phyloP scores from a whole-genome alignment of 108 stramenopile species.

The Cyclostephanos tholiformis region DNA sequence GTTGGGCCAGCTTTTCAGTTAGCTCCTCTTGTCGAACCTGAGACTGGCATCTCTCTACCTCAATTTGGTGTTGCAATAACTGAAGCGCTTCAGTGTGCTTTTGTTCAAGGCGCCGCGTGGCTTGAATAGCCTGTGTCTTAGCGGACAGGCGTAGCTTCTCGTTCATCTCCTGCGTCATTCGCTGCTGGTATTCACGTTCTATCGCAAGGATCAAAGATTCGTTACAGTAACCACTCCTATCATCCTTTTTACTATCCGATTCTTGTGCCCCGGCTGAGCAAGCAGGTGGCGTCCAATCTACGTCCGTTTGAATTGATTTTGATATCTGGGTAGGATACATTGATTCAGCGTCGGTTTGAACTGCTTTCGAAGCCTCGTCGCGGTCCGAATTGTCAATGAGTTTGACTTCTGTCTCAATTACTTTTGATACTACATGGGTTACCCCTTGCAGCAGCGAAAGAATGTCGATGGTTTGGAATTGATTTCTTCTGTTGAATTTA shows the following conservation, averaged over 20 bases:
- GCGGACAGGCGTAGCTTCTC: constrained; percentile 39
- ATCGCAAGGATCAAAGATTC: constrained; percentile 33
- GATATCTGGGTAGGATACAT: background rate
- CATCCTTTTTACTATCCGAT: background rate
- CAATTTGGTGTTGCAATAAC: constrained; percentile 28
- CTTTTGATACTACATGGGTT: background rate
- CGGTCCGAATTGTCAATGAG: background rate
- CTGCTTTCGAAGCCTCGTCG: background rate
- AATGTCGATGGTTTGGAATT: background rate
- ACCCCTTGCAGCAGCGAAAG: constrained; percentile 8
- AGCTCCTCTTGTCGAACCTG: constrained; percentile 17
- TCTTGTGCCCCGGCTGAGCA: background rate
- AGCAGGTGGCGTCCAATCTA: background rate
- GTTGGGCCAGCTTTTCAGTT: constrained; percentile 10
- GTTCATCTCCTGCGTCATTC: constrained; percentile 41
- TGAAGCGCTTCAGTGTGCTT: constrained; percentile 29
- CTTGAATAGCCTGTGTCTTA: constrained; percentile 44
- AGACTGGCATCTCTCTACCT: constrained; percentile 10
- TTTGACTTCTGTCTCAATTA: background rate
- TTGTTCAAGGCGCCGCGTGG: constrained; percentile 16
- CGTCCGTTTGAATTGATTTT: constrained; percentile 23
- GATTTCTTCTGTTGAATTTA: constrained; percentile 6
- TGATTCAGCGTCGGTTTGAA: background rate
- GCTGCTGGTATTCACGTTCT: constrained; percentile 26
- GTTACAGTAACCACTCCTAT: constrained; percentile 3